Conservation (phyloP, 2,329 filamentous ascomycete species). For the Nannizziopsis barbatae region DNA sequence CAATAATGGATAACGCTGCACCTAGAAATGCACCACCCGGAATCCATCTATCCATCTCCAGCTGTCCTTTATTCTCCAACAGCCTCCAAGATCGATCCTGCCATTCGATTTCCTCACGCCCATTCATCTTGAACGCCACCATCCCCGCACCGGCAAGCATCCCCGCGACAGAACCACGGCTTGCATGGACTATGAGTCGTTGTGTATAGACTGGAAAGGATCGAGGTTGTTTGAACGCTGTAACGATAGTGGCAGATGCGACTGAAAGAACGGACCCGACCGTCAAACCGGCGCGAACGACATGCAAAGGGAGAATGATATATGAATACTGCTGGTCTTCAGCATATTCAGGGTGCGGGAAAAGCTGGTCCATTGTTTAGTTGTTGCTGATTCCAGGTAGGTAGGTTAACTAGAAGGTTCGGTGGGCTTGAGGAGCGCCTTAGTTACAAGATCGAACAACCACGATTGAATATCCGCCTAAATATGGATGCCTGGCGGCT, state of each 20-base stretch:
- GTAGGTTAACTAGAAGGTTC: no score
- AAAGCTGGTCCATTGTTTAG: slow-evolving; percentile 10
- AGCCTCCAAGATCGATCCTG: slow-evolving; percentile 11
- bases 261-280: slow-evolving; percentile 8
- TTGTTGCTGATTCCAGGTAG: no score
- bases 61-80: slow-evolving; percentile 8
- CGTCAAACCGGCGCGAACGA: slow-evolving; percentile 10
- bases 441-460: no score
- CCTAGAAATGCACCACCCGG: slow-evolving; percentile 5
- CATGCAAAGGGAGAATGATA: slow-evolving; percentile 9
- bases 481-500: no score
- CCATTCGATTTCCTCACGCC: slow-evolving; percentile 12
- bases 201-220: slow-evolving; percentile 5
- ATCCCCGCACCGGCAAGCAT: slow-evolving; percentile 6
- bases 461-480: no score
- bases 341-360: slow-evolving; percentile 11
- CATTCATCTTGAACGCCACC: slow-evolving; percentile 6
- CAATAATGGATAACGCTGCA: slow-evolving; percentile 3
- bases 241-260: slow-evolving; percentile 6
- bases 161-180: slow-evolving; percentile 8
- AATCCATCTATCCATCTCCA: slow-evolving; percentile 9
- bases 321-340: slow-evolving; percentile 11
- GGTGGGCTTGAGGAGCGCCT: no score
- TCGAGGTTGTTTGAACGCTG: slow-evolving; percentile 6
- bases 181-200: slow-evolving; percentile 9